Percentiles rank a stretch among this genome's conserved stretches.
These are phyloP conservation scores for Eutypa lata DNA, from an alignment of 2,329 filamentous ascomycete genomes.

Conservation along the genomic window DNA sequence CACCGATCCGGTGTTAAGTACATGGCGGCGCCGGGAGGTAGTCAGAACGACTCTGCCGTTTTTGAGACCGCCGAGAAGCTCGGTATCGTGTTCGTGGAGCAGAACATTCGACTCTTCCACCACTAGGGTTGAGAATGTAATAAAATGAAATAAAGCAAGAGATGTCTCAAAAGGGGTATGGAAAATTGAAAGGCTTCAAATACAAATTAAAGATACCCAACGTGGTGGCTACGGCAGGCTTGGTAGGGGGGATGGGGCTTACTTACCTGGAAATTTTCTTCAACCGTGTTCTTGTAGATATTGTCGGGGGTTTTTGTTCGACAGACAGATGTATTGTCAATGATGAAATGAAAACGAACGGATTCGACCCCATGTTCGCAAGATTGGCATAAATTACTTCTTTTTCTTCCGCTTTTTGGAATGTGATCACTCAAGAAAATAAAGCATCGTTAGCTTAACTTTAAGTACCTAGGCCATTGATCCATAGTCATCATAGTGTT, in stretches of 20 bases:
- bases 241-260: background rate
- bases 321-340: too few relatives aligned
- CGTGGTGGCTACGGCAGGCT: constrained; percentile 1
- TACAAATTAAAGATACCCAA: constrained; percentile 9
- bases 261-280: too few relatives aligned
- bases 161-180: background rate
- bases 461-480: too few relatives aligned
- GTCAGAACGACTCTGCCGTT: constrained; percentile 77
- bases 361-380: too few relatives aligned
- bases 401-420: too few relatives aligned
- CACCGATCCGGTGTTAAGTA: constrained; percentile 89
- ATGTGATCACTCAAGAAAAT: too few relatives aligned
- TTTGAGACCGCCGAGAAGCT: constrained; percentile 90
- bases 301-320: too few relatives aligned
- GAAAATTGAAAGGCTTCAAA: constrained; percentile 12
- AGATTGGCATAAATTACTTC: too few relatives aligned
- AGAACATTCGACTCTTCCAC: constrained; percentile 91
- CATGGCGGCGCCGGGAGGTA: constrained; percentile 88
- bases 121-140: constrained; percentile 55
- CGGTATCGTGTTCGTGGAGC: constrained; percentile 92
- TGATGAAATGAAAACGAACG: too few relatives aligned
- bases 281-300: too few relatives aligned
- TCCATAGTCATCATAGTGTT: too few relatives aligned
- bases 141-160: background rate
- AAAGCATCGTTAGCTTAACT: too few relatives aligned